Base-by-base conservation (phyloP, 2,329 filamentous ascomycete species). In the Paraphaeosphaeria minitans region DNA sequence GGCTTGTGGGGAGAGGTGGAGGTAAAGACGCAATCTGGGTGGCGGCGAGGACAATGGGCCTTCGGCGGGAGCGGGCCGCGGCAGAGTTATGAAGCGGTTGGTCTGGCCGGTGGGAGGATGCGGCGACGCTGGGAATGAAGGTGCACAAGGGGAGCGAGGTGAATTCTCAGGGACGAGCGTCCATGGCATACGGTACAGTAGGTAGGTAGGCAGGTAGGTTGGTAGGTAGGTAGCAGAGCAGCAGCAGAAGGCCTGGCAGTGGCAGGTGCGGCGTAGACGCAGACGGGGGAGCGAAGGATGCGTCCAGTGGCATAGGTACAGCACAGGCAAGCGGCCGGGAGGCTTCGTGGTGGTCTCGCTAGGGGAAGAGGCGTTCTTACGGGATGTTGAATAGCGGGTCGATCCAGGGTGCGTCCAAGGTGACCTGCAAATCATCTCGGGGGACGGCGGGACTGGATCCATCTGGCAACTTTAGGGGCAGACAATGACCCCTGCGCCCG, bases 371-470 rank as follows among this genome's bases (percentile, higher is more conserved):
- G 53, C 53, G 53, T 48, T 33, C 33, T 41, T 41, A 33, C 21
- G 43, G 53, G 31, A 24, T 19, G 42, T 41, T 55, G 53, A 55
- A 48, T 55, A 48, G 53, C 31, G 53, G n/a, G 10, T 31, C 29
- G 5, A 14, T 13, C 27, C 41, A 45, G 43, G 37, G 42, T 48
- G 43, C 43, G 48, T 47, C 37, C 35, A 43, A 53, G 22, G 19
- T 35, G 41, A 24, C 52, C 37, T 55, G 53, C 53, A 55, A 48
- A 42, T 43, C 53, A 55, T 55, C 10, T 42, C 53, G 53, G 53
- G 53, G 51, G 43, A 48, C 43, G 31, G 43, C 53, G 53, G 53
- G 53, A 47, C 24, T 46, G 6, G 52, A 54, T 46, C 52, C 52
- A 46, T 47, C 42, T 42, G 42, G 33, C 33, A 31, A 14, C 19